Evolutionary conservation across 2,329 filamentous ascomycete genomes (phyloP).

Genomic region (Sordariomycetes sp.): DNA sequence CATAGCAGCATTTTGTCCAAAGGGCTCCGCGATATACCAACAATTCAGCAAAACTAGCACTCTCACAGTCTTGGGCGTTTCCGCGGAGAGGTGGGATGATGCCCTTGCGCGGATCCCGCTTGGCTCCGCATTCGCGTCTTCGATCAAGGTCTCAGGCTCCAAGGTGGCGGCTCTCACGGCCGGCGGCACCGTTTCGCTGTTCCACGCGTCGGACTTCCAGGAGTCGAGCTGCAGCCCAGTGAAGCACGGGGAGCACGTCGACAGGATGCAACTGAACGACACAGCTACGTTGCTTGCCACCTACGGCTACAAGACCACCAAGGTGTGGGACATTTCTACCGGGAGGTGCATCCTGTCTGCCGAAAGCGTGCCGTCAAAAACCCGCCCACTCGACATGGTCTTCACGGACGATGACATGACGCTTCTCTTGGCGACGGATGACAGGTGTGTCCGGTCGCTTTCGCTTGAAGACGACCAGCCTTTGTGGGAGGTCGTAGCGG

Average conservation of each 20-base stretch:
- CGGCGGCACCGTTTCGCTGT: not conserved
- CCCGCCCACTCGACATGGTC: constrained; percentile 13
- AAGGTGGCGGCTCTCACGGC: not conserved
- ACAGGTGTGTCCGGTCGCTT: constrained; percentile 11
- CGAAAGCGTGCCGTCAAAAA: constrained; percentile 11
- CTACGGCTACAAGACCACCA: constrained; percentile 15
- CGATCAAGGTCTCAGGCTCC: not conserved
- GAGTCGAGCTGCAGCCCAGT: not conserved
- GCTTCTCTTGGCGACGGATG: constrained; percentile 14
- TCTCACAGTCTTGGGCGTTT: not conserved
- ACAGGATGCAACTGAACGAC: constrained; percentile 6
- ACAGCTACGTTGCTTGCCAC: constrained; percentile 13
- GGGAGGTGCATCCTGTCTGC: constrained; percentile 13
- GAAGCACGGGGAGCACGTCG: not conserved
- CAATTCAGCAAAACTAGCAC: not conserved
- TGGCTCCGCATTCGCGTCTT: too few relatives aligned
- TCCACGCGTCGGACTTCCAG: not conserved
- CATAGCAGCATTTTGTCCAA: not conserved
- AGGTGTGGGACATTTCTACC: constrained; percentile 14
- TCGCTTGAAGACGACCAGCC: constrained; percentile 8
- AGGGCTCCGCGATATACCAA: not conserved
- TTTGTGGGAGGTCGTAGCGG: constrained; percentile 11
- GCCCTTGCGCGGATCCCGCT: not conserved
- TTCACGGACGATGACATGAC: constrained; percentile 10
- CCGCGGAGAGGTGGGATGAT: not conserved